These are phyloP conservation scores for Blastocladiella emersonii DNA, from an alignment of 371 early-diverging fungal species.

Conservation along the genomic window DNA sequence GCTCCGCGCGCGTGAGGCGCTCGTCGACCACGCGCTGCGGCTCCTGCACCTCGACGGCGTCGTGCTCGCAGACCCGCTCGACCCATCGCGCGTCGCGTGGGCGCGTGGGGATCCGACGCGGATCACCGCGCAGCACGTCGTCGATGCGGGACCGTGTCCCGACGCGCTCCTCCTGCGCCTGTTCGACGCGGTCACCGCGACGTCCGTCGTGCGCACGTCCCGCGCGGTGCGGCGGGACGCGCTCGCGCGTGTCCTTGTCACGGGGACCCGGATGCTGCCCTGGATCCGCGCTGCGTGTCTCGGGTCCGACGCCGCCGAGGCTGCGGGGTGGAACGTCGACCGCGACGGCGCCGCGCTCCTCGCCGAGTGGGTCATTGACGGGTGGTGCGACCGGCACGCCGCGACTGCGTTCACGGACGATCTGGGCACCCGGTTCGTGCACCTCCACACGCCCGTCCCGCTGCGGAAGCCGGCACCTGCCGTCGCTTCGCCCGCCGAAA, in stretches of 20 bases:
- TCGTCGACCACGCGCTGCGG: background rate
- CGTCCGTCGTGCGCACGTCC: background rate
- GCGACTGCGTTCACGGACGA: too few species aligned
- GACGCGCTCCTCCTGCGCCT: background rate
- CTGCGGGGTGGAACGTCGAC: background rate
- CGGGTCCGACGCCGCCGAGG: background rate
- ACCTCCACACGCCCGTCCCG: too few species aligned
- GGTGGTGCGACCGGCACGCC: too few species aligned
- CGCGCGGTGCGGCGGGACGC: background rate
- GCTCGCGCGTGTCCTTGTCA: background rate
- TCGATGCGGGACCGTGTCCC: background rate
- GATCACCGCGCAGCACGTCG: background rate
- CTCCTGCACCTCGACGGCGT: background rate
- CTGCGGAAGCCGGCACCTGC: too few species aligned
- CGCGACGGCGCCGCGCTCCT: background rate
- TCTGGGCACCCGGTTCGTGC: too few species aligned
- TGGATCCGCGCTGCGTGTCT: background rate
- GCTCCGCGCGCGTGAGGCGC: background rate
- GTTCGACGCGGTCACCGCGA: background rate
- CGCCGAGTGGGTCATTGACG: background rate
- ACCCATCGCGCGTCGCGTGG: background rate
- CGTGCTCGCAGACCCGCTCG: background rate
- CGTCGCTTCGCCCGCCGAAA: too few species aligned
- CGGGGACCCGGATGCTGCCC: background rate
- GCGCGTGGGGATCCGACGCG: background rate